These are phyloP conservation scores for Aureobasidium sp. DNA, from an alignment of 2,329 filamentous ascomycete species.

Conservation along the genomic window DNA sequence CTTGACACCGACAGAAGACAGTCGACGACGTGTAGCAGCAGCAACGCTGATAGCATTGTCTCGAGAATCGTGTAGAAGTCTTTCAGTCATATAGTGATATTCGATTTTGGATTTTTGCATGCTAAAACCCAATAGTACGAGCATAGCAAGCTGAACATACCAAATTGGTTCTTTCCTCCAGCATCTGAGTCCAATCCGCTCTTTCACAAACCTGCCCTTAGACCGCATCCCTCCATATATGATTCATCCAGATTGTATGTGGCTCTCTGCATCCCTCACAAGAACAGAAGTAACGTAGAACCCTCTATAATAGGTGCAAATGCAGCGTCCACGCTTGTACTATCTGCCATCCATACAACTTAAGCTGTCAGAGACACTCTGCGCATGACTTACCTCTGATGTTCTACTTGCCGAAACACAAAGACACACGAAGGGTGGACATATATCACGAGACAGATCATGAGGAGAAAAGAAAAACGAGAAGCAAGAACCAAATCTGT, in stretches of 20 bases:
- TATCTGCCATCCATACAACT: background rate
- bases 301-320: background rate
- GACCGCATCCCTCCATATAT: too few species aligned
- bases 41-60: too few species aligned
- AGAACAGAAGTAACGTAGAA: background rate
- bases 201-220: background rate
- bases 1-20: background rate
- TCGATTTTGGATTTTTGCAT: background rate
- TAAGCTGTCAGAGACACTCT: background rate
- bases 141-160: background rate
- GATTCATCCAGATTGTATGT: background rate
- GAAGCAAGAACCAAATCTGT: slow-evolving; percentile 9
- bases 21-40: background rate
- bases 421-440: background rate
- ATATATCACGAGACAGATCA: background rate
- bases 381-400: background rate
- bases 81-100: background rate
- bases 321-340: background rate
- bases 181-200: background rate
- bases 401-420: background rate
- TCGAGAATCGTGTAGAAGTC: background rate
- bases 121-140: background rate
- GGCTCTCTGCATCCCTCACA: background rate
- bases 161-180: background rate
- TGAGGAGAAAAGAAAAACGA: background rate